Evolutionary conservation across 1,139 yeast species (phyloP).

Genomic region (Debaryomycetaceae sp.): DNA sequence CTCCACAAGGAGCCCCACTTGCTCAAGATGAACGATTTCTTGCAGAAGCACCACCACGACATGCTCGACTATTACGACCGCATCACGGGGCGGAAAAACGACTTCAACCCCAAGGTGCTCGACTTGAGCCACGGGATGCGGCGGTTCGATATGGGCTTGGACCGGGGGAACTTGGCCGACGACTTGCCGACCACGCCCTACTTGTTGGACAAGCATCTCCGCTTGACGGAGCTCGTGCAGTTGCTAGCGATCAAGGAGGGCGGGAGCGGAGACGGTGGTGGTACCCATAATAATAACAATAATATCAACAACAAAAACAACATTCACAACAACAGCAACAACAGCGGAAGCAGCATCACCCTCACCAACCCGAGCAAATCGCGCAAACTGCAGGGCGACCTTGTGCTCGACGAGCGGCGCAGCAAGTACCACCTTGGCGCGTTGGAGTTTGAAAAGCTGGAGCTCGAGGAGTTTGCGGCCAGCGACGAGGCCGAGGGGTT

Average conservation of each 20-base stretch:
- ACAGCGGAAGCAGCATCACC: slow-evolving; percentile 6
- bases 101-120: slow-evolving; percentile 48
- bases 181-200: slow-evolving; percentile 62
- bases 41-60: slow-evolving; percentile 46
- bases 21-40: slow-evolving; percentile 56
- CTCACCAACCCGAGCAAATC: background rate
- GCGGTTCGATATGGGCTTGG: slow-evolving; percentile 37
- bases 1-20: slow-evolving; percentile 77
- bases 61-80: slow-evolving; percentile 59
- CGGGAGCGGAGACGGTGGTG: background rate
- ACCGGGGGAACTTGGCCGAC: slow-evolving; percentile 33
- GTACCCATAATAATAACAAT: background rate
- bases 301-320: background rate
- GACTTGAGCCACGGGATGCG: slow-evolving; percentile 49
- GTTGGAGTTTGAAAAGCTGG: slow-evolving; percentile 42
- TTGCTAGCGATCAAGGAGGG: slow-evolving; percentile 19
- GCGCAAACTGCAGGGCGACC: background rate
- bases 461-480: slow-evolving; percentile 34
- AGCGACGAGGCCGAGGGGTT: slow-evolving; percentile 42
- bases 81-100: slow-evolving; percentile 60
- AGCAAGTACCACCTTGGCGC: slow-evolving; percentile 44
- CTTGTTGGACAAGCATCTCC: slow-evolving; percentile 53
- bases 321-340: background rate
- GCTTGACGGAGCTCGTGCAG: slow-evolving; percentile 48
- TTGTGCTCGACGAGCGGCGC: slow-evolving; percentile 2